These are phyloP conservation scores for Pleurostoma richardsiae DNA, from an alignment of 2,329 filamentous ascomycete species.

Conservation along the genomic window DNA sequence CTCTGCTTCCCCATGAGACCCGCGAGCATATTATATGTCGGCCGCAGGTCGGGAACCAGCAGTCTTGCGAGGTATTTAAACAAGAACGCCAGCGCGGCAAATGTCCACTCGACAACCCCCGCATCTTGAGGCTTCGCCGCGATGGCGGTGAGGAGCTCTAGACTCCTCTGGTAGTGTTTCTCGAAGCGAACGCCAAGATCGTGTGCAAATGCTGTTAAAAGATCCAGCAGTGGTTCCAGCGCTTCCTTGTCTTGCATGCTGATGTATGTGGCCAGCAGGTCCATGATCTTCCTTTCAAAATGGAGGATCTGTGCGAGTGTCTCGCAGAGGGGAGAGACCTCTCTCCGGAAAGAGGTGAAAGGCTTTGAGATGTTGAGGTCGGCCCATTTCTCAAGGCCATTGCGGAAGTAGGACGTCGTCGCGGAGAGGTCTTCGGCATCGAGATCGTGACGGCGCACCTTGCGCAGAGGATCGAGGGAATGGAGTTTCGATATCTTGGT, in stretches of 20 bases:
- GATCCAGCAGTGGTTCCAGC: conserved; percentile 78
- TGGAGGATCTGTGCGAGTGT: conserved; percentile 89
- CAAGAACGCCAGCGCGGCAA: conserved; percentile 86
- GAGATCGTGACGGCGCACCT: conserved; percentile 78
- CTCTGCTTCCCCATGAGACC: conserved; percentile 77
- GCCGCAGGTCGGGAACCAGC: conserved; percentile 77
- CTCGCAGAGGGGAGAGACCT: conserved; percentile 75
- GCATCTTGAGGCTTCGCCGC: conserved; percentile 73
- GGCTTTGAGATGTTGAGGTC: conserved; percentile 84
- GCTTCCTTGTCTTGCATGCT: conserved; percentile 71
- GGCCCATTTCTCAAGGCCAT: conserved; percentile 79
- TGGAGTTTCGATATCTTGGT: conserved; percentile 86
- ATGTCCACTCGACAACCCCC: conserved; percentile 96
- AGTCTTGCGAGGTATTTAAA: conserved; percentile 95
- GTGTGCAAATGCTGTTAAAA: conserved; percentile 92
- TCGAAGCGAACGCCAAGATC: conserved; percentile 86
- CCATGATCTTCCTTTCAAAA: conserved; percentile 82
- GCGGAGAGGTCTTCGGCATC: conserved; percentile 71
- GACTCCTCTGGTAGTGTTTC: conserved; percentile 73
- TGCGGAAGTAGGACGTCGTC: conserved; percentile 81
- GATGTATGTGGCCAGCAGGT: conserved; percentile 69
- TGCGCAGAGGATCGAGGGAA: conserved; percentile 83
- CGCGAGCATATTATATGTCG: conserved; percentile 77
- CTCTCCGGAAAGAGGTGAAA: conserved; percentile 72
- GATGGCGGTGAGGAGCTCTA: conserved; percentile 71